These are phyloP conservation scores for Entrophospora sp. DNA, from an alignment of 192 early-diverging fungal species.

Conservation along the genomic window DNA sequence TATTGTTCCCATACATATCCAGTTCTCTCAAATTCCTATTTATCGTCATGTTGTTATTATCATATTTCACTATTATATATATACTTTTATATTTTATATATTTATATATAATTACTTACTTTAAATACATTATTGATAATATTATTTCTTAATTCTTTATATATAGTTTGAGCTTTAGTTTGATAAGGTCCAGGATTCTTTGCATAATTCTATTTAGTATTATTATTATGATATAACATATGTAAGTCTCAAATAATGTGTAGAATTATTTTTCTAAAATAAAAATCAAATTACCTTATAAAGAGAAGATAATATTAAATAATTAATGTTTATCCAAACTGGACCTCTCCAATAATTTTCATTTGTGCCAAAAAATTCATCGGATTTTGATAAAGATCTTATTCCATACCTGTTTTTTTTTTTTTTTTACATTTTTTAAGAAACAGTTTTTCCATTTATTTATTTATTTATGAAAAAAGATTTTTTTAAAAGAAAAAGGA, in stretches of 20 bases:
- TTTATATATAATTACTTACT: constrained; percentile 28
- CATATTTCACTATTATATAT: background rate
- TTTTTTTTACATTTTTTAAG: background rate
- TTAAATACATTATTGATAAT: constrained; percentile 66
- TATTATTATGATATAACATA: too few species aligned
- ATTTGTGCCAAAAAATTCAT: constrained; percentile 60
- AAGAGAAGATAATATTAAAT: constrained; percentile 65
- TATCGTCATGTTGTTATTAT: too few species aligned
- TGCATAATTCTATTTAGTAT: constrained; percentile 47
- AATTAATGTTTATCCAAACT: constrained; percentile 91
- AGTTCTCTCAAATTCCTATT: constrained; percentile 60
- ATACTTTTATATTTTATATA: background rate
- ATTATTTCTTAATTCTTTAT: constrained; percentile 63
- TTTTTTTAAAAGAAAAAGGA: background rate
- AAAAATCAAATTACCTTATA: constrained; percentile 39
- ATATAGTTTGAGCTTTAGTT: constrained; percentile 59
- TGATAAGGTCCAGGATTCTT: constrained; percentile 55
- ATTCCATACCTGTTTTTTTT: constrained; percentile 39
- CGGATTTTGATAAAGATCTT: constrained; percentile 54
- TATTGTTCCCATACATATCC: constrained; percentile 94
- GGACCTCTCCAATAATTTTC: constrained; percentile 96
- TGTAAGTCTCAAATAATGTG: too few species aligned
- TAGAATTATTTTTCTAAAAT: background rate
- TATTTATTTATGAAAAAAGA: background rate
- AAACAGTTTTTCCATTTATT: background rate